Percentiles rank a stretch among this genome's conserved stretches.
phyloP scores from a whole-genome alignment of 2,329 filamentous ascomycete species.

The Myriosclerotinia duriaeana region DNA sequence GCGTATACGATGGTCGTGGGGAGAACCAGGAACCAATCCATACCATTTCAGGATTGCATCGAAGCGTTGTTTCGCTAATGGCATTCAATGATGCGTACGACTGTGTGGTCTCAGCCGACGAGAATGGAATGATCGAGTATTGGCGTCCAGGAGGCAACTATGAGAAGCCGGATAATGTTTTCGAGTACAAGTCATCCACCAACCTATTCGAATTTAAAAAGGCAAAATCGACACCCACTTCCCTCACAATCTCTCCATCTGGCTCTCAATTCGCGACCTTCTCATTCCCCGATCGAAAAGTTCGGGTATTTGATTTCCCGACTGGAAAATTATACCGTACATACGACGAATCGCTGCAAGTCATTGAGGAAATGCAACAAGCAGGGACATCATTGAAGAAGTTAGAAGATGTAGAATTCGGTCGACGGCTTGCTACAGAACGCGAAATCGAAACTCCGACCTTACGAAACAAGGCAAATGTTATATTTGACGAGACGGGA shows the following conservation, averaged over 20 bases:
- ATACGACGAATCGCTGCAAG: conserved; percentile 91
- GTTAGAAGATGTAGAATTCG: conserved; percentile 89
- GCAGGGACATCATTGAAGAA: conserved; percentile 80
- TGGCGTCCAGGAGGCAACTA: conserved; percentile 80
- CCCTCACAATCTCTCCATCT: conserved; percentile 80
- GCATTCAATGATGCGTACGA: conserved; percentile 85
- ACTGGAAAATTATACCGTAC: conserved; percentile 85
- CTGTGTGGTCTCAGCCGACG: conserved; percentile 87
- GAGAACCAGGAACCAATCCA: conserved; percentile 76
- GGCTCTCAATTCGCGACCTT: conserved; percentile 84
- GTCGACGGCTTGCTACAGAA: conserved; percentile 80
- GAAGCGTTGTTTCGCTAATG: conserved; percentile 78
- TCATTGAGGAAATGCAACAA: conserved; percentile 92
- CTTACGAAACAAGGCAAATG: conserved; percentile 71
- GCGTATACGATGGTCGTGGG: conserved; percentile 86
- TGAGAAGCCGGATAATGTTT: conserved; percentile 90
- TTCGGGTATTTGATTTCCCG: conserved; percentile 90
- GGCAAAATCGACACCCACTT: conserved; percentile 78
- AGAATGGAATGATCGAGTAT: conserved; percentile 93
- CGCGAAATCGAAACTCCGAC: conserved; percentile 74
- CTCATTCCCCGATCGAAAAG: conserved; percentile 89
- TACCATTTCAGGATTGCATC: conserved; percentile 75
- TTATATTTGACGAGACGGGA: conserved; percentile 93
- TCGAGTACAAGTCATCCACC: conserved; percentile 89
- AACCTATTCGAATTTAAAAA: conserved; percentile 98